These are phyloP conservation scores for Bondarzewia mesenterica DNA, from an alignment of 1,284 basidiomycete genomes.

Conservation along the genomic window DNA sequence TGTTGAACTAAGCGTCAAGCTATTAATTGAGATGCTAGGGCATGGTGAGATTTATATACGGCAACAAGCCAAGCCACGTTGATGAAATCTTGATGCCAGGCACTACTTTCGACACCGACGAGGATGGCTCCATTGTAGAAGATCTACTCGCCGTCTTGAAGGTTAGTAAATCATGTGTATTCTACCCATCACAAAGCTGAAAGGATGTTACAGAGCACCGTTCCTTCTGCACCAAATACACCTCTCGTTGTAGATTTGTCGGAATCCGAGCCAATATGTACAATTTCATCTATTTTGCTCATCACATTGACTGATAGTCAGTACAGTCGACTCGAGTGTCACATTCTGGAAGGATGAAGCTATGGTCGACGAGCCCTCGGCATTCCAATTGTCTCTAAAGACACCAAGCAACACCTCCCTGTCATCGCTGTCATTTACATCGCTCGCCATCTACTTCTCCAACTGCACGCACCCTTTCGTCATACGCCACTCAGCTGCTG, in stretches of 20 bases:
- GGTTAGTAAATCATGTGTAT: slow-evolving; percentile 28
- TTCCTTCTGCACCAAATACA: slow-evolving; percentile 47
- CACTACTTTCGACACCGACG: slow-evolving; percentile 29
- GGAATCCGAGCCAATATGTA: slow-evolving; percentile 53
- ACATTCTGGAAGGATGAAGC: slow-evolving; percentile 66
- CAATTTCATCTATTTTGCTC: slow-evolving; percentile 4
- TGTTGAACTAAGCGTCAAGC: slow-evolving; percentile 62
- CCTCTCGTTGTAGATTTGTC: slow-evolving; percentile 53
- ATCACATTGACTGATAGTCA: slow-evolving; percentile 3
- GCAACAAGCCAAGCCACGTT: neutral
- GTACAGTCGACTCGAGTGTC: slow-evolving; percentile 52
- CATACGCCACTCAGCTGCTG: slow-evolving; percentile 32
- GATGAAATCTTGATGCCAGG: slow-evolving; percentile 12
- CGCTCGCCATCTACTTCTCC: slow-evolving; percentile 49
- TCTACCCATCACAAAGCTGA: neutral
- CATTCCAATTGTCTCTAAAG: slow-evolving; percentile 66
- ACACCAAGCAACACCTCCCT: slow-evolving; percentile 39
- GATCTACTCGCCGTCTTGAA: slow-evolving; percentile 64
- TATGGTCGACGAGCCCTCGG: slow-evolving; percentile 48
- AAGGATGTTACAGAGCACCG: slow-evolving; percentile 44
- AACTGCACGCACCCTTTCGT: slow-evolving; percentile 36
- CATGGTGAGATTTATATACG: slow-evolving; percentile 40
- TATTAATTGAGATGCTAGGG: slow-evolving; percentile 76
- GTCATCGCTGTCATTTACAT: slow-evolving; percentile 48
- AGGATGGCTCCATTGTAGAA: slow-evolving; percentile 43